Percentiles rank a stretch among this genome's conserved stretches.
Evolutionary conservation across 495 filamentous ascomycete genomes (phyloP).

Genomic region (Aspergillus indologenus): DNA sequence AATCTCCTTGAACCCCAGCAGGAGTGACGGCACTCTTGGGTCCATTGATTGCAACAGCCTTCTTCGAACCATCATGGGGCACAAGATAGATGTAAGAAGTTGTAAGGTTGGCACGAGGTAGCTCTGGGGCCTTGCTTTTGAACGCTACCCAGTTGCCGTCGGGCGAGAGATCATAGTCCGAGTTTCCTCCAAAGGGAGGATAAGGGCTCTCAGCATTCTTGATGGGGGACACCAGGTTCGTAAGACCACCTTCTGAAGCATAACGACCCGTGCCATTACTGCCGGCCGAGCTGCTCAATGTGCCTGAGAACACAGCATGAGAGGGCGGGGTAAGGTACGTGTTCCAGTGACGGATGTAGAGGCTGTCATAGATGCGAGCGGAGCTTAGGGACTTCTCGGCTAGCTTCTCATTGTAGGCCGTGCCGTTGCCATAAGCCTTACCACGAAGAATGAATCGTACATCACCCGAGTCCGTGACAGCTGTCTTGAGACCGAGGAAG

Average conservation of each 20-base stretch:
- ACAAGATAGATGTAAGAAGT: slow-evolving; percentile 40
- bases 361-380: slow-evolving; percentile 63
- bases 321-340: slow-evolving; percentile 53
- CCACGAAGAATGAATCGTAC: slow-evolving; percentile 61
- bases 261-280: slow-evolving; percentile 18
- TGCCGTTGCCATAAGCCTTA: slow-evolving; percentile 57
- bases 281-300: slow-evolving; percentile 22
- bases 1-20: slow-evolving; percentile 31
- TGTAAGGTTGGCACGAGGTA: slow-evolving; percentile 38
- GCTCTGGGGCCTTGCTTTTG: slow-evolving; percentile 42
- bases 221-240: slow-evolving; percentile 42
- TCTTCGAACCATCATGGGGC: slow-evolving; percentile 34
- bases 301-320: slow-evolving; percentile 47
- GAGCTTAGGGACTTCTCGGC: slow-evolving; percentile 54
- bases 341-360: slow-evolving; percentile 81
- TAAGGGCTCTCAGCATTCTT: slow-evolving; percentile 46
- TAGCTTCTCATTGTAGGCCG: slow-evolving; percentile 57
- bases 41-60: slow-evolving; percentile 34
- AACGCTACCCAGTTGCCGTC: slow-evolving; percentile 41
- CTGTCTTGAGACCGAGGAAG: slow-evolving; percentile 65
- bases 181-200: slow-evolving; percentile 38
- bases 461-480: slow-evolving; percentile 48
- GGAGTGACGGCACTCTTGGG: slow-evolving; percentile 29
- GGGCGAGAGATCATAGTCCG: slow-evolving; percentile 42
- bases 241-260: slow-evolving; percentile 22